Evolutionary conservation across 2,329 filamentous ascomycete species (phyloP).

Genomic region (Paracoccidioides lutzii): DNA sequence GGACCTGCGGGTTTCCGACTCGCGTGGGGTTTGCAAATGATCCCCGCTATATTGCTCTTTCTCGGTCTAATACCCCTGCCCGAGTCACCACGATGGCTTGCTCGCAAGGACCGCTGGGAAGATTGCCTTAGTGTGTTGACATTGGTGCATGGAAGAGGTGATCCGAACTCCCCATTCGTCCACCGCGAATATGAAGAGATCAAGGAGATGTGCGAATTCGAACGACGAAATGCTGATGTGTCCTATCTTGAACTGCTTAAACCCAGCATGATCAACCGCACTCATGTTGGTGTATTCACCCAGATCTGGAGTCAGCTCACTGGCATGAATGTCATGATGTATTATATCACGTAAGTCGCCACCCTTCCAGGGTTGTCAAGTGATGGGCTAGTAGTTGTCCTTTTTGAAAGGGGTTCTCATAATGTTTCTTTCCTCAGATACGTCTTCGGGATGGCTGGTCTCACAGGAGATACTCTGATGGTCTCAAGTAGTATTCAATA

Average conservation of each 20-base stretch:
- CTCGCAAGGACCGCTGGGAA: slow-evolving; percentile 48
- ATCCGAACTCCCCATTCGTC: slow-evolving; percentile 53
- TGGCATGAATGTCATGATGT: slow-evolving; percentile 67
- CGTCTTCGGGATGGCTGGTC: slow-evolving; percentile 59
- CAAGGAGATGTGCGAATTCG: slow-evolving; percentile 58
- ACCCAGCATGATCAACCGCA: slow-evolving; percentile 62
- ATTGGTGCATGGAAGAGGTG: slow-evolving; percentile 51
- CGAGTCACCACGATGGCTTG: slow-evolving; percentile 51
- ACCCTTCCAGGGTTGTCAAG: background rate
- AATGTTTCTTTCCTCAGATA: slow-evolving; percentile 27
- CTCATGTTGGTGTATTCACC: slow-evolving; percentile 56
- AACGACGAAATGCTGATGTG: slow-evolving; percentile 55
- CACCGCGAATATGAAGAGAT: slow-evolving; percentile 58
- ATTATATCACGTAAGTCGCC: slow-evolving; percentile 43
- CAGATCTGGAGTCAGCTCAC: slow-evolving; percentile 67
- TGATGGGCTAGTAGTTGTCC: too few relatives aligned
- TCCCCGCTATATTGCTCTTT: slow-evolving; percentile 47
- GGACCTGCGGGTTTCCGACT: slow-evolving; percentile 46
- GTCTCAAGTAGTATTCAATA: slow-evolving; percentile 59
- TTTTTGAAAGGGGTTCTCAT: background rate
- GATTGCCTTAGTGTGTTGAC: slow-evolving; percentile 37
- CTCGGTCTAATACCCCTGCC: slow-evolving; percentile 41
- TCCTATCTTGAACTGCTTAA: slow-evolving; percentile 60
- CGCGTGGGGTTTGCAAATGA: slow-evolving; percentile 52
- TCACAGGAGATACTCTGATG: slow-evolving; percentile 46